Evolutionary conservation across 2,329 filamentous ascomycete genomes (phyloP), one percentile per base, ranked within the genome.

Genomic region (Mycogone perniciosa): DNA sequence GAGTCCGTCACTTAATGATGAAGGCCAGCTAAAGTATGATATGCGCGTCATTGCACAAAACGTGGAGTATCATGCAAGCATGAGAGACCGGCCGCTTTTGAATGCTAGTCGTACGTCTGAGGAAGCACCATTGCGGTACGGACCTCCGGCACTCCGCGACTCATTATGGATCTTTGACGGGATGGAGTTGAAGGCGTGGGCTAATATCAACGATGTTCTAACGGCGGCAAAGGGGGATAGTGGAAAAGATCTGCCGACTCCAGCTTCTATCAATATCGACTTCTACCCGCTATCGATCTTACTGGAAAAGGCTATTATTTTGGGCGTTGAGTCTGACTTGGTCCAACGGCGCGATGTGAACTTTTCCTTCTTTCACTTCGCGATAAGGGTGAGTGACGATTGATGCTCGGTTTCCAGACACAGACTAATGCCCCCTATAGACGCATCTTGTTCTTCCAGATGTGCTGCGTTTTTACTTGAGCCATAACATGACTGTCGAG

Each of bases 11-110:
- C 75, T 89, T 5, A 91, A 88, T 46, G 87, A 88, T 44, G 81
- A 86, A 40, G 88, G 88, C 5, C 86, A 90, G 59, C 76, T 96
- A 46, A 97, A 96, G 71, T 99, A 99, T 64, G 92, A 97, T 64
- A 99, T 99, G 93, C 86, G 91, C 7, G 86, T 97, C 53, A 86
- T 99, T 63, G 90, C 91, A 9, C 89, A 96, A 61, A 95, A 95
- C 61, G 90, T 97, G 38, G 93, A 99, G 66, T 97, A 93, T 62
- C 96, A 96, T 65, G 85, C 86, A 48, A 82, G 93, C 60, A 95
- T 95, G 82, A 84, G 91, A 56, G 93, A 99, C 63, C 88, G 95
- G 61, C 82, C 82, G 6, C 44, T 68, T 57, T 58, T 70, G 55
- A 71, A 60, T 53, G 59, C 53, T 54, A 71, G 53, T 31, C 57